These are phyloP conservation scores for Phyllosticta ampelicida DNA, from an alignment of 2,329 filamentous ascomycete species.

Conservation along the genomic window DNA sequence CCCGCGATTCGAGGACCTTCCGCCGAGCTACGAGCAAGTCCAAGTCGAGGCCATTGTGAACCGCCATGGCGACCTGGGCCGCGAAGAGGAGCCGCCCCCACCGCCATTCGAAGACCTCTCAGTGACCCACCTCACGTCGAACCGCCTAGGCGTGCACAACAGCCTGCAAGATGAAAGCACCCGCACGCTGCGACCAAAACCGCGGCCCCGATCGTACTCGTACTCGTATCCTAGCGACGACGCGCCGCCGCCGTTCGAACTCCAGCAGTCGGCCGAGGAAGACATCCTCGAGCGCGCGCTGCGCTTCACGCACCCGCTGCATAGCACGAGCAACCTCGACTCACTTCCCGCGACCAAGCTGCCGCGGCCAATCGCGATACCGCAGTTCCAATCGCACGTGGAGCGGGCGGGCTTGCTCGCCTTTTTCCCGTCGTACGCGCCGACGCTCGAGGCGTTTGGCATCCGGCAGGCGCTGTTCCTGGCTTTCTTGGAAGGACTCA, in stretches of 20 bases:
- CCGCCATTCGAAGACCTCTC: background rate
- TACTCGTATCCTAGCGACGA: background rate
- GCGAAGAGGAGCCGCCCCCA: background rate
- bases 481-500: conserved; percentile 25
- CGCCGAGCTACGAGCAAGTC: conserved; percentile 28
- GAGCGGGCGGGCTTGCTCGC: conserved; percentile 7
- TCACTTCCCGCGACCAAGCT: background rate
- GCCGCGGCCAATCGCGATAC: background rate
- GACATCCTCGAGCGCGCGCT: background rate
- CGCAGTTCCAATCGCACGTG: background rate
- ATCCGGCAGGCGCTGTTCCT: conserved; percentile 21
- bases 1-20: conserved; percentile 26
- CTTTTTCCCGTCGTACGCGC: conserved; percentile 20
- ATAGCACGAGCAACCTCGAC: background rate
- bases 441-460: conserved; percentile 20
- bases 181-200: background rate
- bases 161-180: background rate
- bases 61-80: background rate
- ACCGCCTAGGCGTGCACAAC: background rate
- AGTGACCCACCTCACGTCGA: background rate
- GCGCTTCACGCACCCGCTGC: background rate
- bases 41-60: conserved; percentile 8
- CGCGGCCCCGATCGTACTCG: background rate
- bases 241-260: background rate
- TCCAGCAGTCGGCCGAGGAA: background rate